phyloP scores from a whole-genome alignment of 768 basidiomycete species.

The Agrocybe pediades region DNA sequence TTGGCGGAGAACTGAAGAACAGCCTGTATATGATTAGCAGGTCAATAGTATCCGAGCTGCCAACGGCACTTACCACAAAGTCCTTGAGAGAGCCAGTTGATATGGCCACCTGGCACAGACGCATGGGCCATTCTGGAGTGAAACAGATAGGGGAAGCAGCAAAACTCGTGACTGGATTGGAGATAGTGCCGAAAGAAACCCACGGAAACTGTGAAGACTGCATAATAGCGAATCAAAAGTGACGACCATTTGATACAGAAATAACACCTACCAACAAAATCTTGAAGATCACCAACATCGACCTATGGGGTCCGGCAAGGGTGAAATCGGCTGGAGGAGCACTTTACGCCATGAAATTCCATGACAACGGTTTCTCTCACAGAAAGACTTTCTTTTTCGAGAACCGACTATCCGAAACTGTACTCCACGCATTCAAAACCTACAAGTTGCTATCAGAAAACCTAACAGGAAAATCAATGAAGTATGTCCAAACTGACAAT shows the following conservation, averaged over 20 bases:
- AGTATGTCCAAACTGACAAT: constrained; percentile 6
- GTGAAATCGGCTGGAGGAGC: not conserved
- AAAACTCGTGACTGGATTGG: not conserved
- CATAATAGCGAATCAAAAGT: constrained; percentile 12
- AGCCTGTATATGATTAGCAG: no score
- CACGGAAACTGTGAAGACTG: constrained; percentile 13
- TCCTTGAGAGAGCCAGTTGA: not conserved
- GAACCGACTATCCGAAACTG: not conserved
- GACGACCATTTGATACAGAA: constrained; percentile 3
- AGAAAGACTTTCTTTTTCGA: constrained; percentile 1
- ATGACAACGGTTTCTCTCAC: not conserved
- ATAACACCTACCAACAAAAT: not conserved
- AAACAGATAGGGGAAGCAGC: not conserved
- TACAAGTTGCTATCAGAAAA: constrained; percentile 1
- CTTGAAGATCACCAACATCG: not conserved
- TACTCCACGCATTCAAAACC: not conserved
- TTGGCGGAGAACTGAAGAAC: no score
- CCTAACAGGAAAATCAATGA: constrained; percentile 6
- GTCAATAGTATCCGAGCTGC: no score
- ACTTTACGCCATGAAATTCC: constrained; percentile 1
- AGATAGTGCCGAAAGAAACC: not conserved
- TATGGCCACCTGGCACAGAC: constrained; percentile 2
- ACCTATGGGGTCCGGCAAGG: constrained; percentile 10
- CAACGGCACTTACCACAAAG: not conserved
- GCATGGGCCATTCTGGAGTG: constrained; percentile 1